Evolutionary conservation across 1,284 basidiomycete genomes (phyloP).

Genomic region (Puccinia coronata): DNA sequence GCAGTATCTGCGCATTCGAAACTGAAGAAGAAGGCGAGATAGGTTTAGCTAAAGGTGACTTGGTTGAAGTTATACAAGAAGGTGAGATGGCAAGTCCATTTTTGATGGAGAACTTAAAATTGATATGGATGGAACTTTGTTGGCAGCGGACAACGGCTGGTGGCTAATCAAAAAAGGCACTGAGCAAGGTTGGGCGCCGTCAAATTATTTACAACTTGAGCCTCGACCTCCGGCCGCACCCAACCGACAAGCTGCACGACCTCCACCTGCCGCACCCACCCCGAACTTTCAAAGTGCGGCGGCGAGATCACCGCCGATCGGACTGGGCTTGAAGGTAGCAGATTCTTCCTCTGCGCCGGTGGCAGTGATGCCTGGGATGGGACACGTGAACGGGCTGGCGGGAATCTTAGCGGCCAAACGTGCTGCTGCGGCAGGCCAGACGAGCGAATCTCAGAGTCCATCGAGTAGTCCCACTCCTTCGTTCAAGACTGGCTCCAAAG

Average conservation of each 20-base stretch:
- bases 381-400: conserved; percentile 59
- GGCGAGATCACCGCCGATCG: conserved; percentile 51
- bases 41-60: conserved; percentile 81
- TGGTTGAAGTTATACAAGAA: conserved; percentile 89
- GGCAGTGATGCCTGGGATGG: conserved; percentile 60
- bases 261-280: conserved; percentile 53
- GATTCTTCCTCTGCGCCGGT: conserved; percentile 59
- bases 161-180: conserved; percentile 89
- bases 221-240: conserved; percentile 64
- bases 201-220: conserved; percentile 69
- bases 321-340: conserved; percentile 52
- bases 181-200: conserved; percentile 89
- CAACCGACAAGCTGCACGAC: conserved; percentile 58
- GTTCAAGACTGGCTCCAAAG: conserved; percentile 7
- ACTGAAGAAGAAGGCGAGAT: conserved; percentile 86
- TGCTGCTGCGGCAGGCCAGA: conserved; percentile 54
- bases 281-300: conserved; percentile 60
- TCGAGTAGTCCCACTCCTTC: neutral
- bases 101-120: conserved; percentile 41
- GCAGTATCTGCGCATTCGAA: conserved; percentile 74
- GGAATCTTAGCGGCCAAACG: conserved; percentile 61
- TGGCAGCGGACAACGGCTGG: conserved; percentile 65
- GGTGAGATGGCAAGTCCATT: conserved; percentile 60
- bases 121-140: conserved; percentile 24
- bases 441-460: neutral